These are phyloP conservation scores for Fusarium sp. DNA, from an alignment of 2,329 filamentous ascomycete species.

Conservation along the genomic window DNA sequence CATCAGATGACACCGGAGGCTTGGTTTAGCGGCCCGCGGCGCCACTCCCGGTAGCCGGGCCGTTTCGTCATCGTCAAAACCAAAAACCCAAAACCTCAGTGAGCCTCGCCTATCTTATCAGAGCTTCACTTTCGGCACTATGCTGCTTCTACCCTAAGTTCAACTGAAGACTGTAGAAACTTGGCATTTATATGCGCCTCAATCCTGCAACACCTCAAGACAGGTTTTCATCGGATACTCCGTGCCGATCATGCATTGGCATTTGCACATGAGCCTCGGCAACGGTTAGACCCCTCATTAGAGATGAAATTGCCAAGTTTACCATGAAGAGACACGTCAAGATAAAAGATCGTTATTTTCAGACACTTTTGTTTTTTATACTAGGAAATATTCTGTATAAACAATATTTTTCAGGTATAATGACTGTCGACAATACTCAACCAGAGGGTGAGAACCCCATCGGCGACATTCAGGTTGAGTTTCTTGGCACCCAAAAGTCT, in stretches of 20 bases:
- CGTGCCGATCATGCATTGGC: conserved; percentile 2
- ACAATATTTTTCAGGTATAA: accelerated
- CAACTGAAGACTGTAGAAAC: accelerated
- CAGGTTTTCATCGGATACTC: background rate
- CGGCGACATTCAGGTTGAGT: conserved; percentile 35
- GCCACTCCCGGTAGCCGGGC: background rate
- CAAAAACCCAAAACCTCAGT: background rate
- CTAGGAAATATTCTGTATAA: accelerated
- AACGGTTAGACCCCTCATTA: background rate
- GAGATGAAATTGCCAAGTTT: background rate
- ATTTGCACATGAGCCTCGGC: conserved; percentile 28
- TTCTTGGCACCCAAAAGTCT: conserved; percentile 50
- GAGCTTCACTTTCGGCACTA: background rate
- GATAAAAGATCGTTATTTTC: background rate
- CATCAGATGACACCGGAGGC: too few species aligned
- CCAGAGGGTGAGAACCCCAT: conserved; percentile 50
- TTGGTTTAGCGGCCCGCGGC: background rate
- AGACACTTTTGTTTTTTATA: accelerated
- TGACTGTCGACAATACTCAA: conserved; percentile 50
- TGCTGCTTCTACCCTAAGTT: background rate
- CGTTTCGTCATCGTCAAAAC: background rate
- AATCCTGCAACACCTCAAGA: background rate
- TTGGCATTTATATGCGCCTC: background rate
- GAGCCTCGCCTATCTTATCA: background rate
- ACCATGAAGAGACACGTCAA: background rate